Evolutionary conservation across 371 early-diverging fungal species (phyloP).

Genomic region (Rhizopus microsporus): DNA sequence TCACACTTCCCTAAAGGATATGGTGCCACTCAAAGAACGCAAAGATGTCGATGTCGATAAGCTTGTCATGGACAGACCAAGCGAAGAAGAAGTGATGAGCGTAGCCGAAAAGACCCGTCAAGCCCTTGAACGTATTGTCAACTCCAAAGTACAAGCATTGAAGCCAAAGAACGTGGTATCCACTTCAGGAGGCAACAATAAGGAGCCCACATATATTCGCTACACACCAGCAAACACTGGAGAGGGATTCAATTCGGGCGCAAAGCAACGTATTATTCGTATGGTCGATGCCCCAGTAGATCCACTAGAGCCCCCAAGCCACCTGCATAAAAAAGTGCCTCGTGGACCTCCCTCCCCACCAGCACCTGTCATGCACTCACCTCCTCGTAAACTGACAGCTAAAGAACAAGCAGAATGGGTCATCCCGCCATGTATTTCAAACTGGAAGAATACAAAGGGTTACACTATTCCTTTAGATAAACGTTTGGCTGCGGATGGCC

Average conservation of each 20-base stretch:
- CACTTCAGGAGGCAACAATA: conserved; percentile 52
- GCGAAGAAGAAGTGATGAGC: conserved; percentile 75
- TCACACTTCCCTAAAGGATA: conserved; percentile 82
- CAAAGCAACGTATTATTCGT: conserved; percentile 82
- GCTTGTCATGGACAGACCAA: conserved; percentile 74
- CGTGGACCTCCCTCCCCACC: conserved; percentile 91
- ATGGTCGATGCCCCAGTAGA: conserved; percentile 95
- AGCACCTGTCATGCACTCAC: conserved; percentile 96
- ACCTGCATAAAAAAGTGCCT: conserved; percentile 91
- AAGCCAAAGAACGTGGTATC: conserved; percentile 65
- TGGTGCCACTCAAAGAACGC: conserved; percentile 77
- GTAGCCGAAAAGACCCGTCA: conserved; percentile 85
- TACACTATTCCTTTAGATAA: conserved; percentile 98
- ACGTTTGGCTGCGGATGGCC: conserved; percentile 95
- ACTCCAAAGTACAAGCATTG: conserved; percentile 71
- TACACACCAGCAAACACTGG: conserved; percentile 87
- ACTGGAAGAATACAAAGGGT: conserved; percentile 99
- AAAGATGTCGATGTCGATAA: conserved; percentile 73
- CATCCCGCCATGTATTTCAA: conserved; percentile 96
- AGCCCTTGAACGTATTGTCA: conserved; percentile 90
- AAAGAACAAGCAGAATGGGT: conserved; percentile 96
- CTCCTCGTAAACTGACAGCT: conserved; percentile 92
- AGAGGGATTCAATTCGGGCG: conserved; percentile 64
- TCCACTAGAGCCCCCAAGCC: conserved; percentile 94
- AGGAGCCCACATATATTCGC: conserved; percentile 81